Conservation (phyloP, 768 basidiomycete genomes). For the Boletus sp. region DNA sequence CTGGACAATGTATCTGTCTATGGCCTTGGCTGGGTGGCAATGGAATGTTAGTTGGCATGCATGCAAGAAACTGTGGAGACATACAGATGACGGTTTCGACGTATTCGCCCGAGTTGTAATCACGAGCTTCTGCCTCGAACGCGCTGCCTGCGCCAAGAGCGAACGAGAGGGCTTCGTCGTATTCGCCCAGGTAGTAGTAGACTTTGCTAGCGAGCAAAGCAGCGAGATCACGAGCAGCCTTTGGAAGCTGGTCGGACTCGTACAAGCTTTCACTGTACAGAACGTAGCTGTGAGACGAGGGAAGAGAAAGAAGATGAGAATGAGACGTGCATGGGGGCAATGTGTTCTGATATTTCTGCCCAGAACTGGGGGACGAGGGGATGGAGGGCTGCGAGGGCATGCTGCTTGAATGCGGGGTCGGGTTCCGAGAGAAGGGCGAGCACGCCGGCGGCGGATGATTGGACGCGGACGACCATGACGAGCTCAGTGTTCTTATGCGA, state of each 20-base stretch:
- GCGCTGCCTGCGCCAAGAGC: slow-evolving; percentile 87
- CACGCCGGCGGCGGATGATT: slow-evolving; percentile 85
- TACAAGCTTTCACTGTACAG: slow-evolving; percentile 79
- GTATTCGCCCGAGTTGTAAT: slow-evolving; percentile 74
- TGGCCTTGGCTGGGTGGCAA: slow-evolving; percentile 76
- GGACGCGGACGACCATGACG: slow-evolving; percentile 65
- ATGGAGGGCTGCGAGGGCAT: slow-evolving; percentile 84
- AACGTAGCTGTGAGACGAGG: slow-evolving; percentile 7
- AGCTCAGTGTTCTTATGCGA: slow-evolving; percentile 5
- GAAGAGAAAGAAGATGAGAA: slow-evolving; percentile 7
- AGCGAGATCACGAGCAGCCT: slow-evolving; percentile 74
- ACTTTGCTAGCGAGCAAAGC: slow-evolving; percentile 96
- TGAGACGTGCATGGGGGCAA: slow-evolving; percentile 75
- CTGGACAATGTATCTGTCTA: slow-evolving; percentile 85
- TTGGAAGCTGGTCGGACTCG: slow-evolving; percentile 75
- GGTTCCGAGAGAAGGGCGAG: slow-evolving; percentile 91
- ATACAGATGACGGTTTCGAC: slow-evolving; percentile 92
- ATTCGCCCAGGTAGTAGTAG: slow-evolving; percentile 94
- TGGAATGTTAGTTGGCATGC: not conserved
- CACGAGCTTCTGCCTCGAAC: slow-evolving; percentile 73
- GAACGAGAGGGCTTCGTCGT: slow-evolving; percentile 94
- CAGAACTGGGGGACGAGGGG: slow-evolving; percentile 91
- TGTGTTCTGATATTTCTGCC: slow-evolving; percentile 97
- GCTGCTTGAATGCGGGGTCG: slow-evolving; percentile 82
- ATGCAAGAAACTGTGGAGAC: slow-evolving; percentile 33